phyloP scores from a whole-genome alignment of 345 rosid species.

The Salix caprea region DNA sequence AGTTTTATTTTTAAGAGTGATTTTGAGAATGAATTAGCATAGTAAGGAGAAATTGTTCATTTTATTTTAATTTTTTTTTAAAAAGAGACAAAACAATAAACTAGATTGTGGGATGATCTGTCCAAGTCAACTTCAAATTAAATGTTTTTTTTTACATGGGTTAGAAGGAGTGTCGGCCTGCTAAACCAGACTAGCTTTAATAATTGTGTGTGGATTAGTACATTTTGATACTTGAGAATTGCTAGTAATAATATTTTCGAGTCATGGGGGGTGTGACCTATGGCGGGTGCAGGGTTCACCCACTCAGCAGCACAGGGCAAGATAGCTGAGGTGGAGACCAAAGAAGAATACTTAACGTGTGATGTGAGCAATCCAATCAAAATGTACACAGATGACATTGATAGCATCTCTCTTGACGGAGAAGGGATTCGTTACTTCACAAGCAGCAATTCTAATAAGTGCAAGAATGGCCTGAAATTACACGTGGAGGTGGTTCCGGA shows the following conservation, averaged over 20 bases:
- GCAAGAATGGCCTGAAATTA: slow-evolving; percentile 61
- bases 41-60: too few species aligned
- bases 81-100: too few species aligned
- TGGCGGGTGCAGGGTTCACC: slow-evolving; percentile 44
- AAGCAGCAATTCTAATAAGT: slow-evolving; percentile 37
- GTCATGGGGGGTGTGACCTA: neutral
- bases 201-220: too few species aligned
- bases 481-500: slow-evolving; percentile 42
- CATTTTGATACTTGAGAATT: neutral
- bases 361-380: slow-evolving; percentile 48
- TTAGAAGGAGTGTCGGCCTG: too few species aligned
- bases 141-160: too few species aligned
- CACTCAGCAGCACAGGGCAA: slow-evolving; percentile 46
- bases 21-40: neutral
- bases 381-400: slow-evolving; percentile 43
- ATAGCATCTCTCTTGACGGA: slow-evolving; percentile 28
- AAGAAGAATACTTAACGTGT: slow-evolving; percentile 51
- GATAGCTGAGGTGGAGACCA: slow-evolving; percentile 44
- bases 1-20: neutral
- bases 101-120: too few species aligned
- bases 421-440: slow-evolving; percentile 57
- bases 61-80: too few species aligned
- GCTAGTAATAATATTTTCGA: neutral
- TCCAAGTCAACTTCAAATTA: too few species aligned
- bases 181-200: too few species aligned